A percentile compares a stretch with the other conserved stretches of the same genome.
phyloP scores from a whole-genome alignment of 352 stramenopile species.

The Pseudoperonospora humuli region DNA sequence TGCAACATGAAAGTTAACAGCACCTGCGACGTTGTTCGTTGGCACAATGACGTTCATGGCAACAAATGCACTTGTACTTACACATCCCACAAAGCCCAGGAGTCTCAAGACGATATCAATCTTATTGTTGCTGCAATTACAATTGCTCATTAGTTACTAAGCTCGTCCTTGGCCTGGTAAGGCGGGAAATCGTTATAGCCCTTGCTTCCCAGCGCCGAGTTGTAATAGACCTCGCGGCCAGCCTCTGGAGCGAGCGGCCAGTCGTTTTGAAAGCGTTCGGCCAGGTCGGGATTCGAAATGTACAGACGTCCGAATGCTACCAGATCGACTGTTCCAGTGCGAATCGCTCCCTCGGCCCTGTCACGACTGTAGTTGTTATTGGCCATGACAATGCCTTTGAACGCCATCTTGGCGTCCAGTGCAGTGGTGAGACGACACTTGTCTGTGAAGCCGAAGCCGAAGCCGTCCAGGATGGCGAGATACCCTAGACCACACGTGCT shows the following conservation, averaged over 20 bases:
- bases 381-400: constrained; percentile 30
- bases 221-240: constrained; percentile 8
- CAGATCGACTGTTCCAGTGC: constrained; percentile 24
- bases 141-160: constrained; percentile 6
- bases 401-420: constrained; percentile 21
- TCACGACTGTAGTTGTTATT: constrained; percentile 31
- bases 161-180: constrained; percentile 4
- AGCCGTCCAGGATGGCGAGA: constrained; percentile 20
- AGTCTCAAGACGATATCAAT: too few species aligned
- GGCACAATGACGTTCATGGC: too few species aligned
- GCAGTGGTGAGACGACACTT: constrained; percentile 18
- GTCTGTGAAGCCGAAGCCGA: constrained; percentile 10
- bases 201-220: constrained; percentile 2
- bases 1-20: too few species aligned
- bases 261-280: constrained; percentile 15
- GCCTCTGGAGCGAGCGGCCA: constrained; percentile 8
- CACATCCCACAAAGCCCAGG: too few species aligned
- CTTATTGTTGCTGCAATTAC: constrained; percentile 1
- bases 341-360: constrained; percentile 25
- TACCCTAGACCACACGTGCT: constrained; percentile 27
- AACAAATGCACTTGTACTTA: too few species aligned
- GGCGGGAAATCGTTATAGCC: constrained; percentile 12
- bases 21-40: too few species aligned
- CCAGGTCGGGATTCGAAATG: constrained; percentile 50
- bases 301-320: constrained; percentile 41